These are phyloP conservation scores for Debaryomyces maramus DNA, from an alignment of 805 yeast genomes.

Conservation along the genomic window DNA sequence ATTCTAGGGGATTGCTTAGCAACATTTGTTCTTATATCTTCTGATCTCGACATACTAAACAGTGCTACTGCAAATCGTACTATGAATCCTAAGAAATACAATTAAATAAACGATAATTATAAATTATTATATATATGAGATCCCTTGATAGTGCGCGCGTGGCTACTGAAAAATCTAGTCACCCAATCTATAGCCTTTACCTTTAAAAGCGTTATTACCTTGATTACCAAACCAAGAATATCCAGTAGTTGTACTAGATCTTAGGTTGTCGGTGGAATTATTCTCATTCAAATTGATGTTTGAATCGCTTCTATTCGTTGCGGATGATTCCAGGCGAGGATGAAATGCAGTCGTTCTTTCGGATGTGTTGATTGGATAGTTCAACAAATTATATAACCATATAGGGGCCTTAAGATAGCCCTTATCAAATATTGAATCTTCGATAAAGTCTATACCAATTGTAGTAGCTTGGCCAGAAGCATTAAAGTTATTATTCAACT, in stretches of 20 bases:
- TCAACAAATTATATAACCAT: constrained; percentile 33
- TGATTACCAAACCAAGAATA: constrained; percentile 14
- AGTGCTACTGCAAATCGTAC: too few species aligned
- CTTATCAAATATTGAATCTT: constrained; percentile 47
- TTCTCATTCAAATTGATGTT: background rate
- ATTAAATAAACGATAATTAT: too few species aligned
- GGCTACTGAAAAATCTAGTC: constrained; percentile 9
- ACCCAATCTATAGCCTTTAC: constrained; percentile 40
- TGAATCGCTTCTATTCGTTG: background rate
- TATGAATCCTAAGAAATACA: too few species aligned
- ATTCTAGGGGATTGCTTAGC: background rate
- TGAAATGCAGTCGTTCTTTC: constrained; percentile 30
- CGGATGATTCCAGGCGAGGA: constrained; percentile 5
- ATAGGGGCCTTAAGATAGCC: constrained; percentile 60
- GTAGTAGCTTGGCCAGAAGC: constrained; percentile 5
- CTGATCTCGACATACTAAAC: constrained; percentile 1
- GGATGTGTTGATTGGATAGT: constrained; percentile 27
- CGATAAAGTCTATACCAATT: constrained; percentile 17
- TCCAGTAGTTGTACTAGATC: constrained; percentile 4
- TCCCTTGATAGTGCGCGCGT: background rate
- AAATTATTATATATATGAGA: constrained; percentile 2
- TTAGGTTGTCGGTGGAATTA: background rate
- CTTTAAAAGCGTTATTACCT: constrained; percentile 23
- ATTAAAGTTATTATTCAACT: constrained; percentile 8
- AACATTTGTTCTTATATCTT: background rate